Conservation (phyloP, 352 stramenopile genomes). For the Globisporangium abappressorium region DNA sequence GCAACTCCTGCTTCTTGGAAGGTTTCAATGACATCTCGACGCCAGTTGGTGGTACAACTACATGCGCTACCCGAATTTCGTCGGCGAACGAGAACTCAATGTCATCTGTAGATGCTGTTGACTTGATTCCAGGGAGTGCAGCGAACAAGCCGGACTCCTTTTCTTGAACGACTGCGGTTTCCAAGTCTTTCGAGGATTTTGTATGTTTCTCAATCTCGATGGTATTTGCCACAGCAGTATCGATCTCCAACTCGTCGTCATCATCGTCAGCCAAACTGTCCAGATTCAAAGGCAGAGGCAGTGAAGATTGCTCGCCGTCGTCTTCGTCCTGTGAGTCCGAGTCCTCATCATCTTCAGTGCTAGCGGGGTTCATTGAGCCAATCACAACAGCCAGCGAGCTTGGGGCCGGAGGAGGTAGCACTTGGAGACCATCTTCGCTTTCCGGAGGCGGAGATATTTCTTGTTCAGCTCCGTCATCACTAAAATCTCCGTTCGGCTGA, state of each 20-base stretch:
- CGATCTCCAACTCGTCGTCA: constrained; percentile 50
- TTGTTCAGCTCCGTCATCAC: neutral
- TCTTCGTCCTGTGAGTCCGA: constrained; percentile 31
- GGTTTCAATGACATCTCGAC: constrained; percentile 20
- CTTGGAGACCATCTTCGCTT: neutral
- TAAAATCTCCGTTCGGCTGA: neutral
- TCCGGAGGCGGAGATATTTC: neutral
- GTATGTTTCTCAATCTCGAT: constrained; percentile 16
- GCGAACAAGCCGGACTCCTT: constrained; percentile 4
- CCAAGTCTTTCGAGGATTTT: neutral
- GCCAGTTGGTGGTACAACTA: constrained; percentile 23
- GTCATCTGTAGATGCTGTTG: constrained; percentile 8
- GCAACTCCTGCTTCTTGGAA: constrained; percentile 20
- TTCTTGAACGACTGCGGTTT: neutral
- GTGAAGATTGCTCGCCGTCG: constrained; percentile 15
- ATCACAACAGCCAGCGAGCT: constrained; percentile 1
- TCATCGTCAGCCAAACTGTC: constrained; percentile 21
- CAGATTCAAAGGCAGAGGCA: constrained; percentile 19
- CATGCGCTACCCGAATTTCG: constrained; percentile 32
- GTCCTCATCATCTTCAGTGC: constrained; percentile 10
- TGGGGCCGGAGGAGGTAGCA: constrained; percentile 17
- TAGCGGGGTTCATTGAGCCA: constrained; percentile 17
- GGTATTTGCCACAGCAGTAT: constrained; percentile 28
- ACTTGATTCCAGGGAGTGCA: neutral
- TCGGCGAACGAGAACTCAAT: constrained; percentile 25